These are phyloP conservation scores for Grosmannia serpens DNA, from an alignment of 2,329 filamentous ascomycete species.

Conservation along the genomic window DNA sequence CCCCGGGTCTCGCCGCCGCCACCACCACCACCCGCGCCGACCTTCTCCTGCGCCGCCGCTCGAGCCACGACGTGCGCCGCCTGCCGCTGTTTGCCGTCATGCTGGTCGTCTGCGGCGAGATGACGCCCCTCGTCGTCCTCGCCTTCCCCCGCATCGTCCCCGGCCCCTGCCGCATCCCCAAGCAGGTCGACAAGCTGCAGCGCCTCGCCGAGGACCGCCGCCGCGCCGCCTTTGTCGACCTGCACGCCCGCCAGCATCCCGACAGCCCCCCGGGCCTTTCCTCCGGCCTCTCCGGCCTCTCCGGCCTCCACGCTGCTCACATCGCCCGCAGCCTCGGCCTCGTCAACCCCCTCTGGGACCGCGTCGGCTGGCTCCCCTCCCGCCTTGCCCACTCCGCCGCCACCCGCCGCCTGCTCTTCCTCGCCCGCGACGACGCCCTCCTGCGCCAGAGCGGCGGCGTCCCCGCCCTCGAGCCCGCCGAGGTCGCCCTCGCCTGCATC, in stretches of 20 bases:
- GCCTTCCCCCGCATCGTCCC: constrained; percentile 62
- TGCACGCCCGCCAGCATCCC: constrained; percentile 2
- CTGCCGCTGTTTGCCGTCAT: constrained; percentile 69
- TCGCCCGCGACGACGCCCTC: constrained; percentile 60
- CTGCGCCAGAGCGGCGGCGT: constrained; percentile 53
- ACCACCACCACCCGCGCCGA: constrained; percentile 46
- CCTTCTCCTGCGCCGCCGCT: constrained; percentile 59
- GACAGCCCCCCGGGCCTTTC: not conserved
- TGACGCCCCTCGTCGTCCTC: constrained; percentile 70
- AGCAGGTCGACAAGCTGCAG: constrained; percentile 52
- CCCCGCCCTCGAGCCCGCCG: constrained; percentile 43
- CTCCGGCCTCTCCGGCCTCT: constrained; percentile 13
- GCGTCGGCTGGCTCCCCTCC: constrained; percentile 33
- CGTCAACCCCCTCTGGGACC: constrained; percentile 37
- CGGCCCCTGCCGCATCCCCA: constrained; percentile 70
- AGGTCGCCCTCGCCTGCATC: constrained; percentile 58
- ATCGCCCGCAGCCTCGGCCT: constrained; percentile 32
- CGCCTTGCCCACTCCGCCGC: constrained; percentile 44
- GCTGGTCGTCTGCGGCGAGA: constrained; percentile 70
- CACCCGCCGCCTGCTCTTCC: constrained; percentile 42
- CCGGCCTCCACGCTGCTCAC: constrained; percentile 21
- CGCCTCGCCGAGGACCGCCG: constrained; percentile 41
- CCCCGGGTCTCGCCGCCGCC: constrained; percentile 20
- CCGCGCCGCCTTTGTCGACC: constrained; percentile 29
- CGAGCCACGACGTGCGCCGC: constrained; percentile 60